A percentile compares a stretch with the other conserved stretches of the same genome.
These are phyloP conservation scores for Aspergillus viridinutans DNA, from an alignment of 2,329 filamentous ascomycete genomes.

Conservation along the genomic window DNA sequence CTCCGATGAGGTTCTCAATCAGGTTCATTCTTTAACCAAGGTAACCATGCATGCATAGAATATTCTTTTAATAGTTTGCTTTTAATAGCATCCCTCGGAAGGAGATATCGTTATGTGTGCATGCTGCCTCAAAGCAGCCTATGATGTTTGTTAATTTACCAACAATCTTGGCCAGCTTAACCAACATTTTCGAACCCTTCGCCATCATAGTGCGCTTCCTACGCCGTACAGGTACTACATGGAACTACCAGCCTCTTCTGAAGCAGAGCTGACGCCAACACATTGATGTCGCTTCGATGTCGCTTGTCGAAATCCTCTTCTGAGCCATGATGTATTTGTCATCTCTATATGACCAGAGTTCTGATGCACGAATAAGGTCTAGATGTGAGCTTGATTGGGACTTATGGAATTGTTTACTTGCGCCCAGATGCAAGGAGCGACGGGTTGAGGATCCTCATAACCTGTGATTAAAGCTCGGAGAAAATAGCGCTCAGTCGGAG, in stretches of 20 bases:
- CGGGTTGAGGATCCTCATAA: too few relatives aligned
- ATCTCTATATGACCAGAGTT: neutral
- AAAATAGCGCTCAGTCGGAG: neutral
- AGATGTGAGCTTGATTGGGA: too few relatives aligned
- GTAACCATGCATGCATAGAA: neutral
- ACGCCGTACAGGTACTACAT: too few relatives aligned
- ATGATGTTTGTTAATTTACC: neutral
- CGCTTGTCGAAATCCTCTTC: neutral
- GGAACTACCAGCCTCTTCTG: neutral
- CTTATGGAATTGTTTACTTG: too few relatives aligned
- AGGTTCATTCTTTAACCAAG: neutral
- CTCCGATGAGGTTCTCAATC: neutral
- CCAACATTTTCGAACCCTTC: neutral
- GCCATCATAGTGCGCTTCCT: too few relatives aligned
- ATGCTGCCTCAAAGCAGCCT: neutral
- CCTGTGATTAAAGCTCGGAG: neutral
- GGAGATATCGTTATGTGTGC: neutral
- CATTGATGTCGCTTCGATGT: neutral
- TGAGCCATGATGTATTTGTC: neutral
- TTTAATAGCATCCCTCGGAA: neutral
- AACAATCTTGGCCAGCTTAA: neutral
- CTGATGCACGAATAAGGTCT: too few relatives aligned
- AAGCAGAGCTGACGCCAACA: neutral
- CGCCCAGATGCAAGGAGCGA: too few relatives aligned
- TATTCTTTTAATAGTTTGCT: neutral